Evolutionary conservation across 2,329 filamentous ascomycete species (phyloP), one percentile per base, ranked within the genome.

Genomic region (Cytospora piceae): DNA sequence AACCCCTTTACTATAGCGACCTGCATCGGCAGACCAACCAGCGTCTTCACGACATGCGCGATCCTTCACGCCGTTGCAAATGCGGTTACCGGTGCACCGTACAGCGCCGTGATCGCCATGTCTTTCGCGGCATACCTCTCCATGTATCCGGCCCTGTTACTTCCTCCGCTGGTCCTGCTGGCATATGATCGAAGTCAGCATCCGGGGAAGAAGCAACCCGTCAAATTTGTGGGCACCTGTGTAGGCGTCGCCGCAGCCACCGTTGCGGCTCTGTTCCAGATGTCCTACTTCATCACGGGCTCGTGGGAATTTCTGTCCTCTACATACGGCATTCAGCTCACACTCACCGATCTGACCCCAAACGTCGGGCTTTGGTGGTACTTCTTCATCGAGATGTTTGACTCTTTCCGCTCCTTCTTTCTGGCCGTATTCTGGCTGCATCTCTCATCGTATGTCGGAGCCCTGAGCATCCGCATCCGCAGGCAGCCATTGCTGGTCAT

Each of bases 301-400:
- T 96, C 93, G 2, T 96, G 92, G 91, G 89, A 94, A 68, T 99
- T 98, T 73, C 78, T 98, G 24, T 79, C 85, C 9, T 93, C 93
- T 24, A 97, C 95, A 0, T 99, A 99, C 77, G 93, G 94, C 71
- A 92, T 96, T 56, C 94, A 97, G 72, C 84, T 99, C 46, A 88
- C 95, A 0, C 85, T 99, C 3, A 92, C 93, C 11, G 95, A 99
- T 74, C 83, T 99, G 51, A 96, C 94, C 0, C 95, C 95, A 15
- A 99, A 98, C 70, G 91, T 96, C 34, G 95, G 95, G 1, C 83
- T 99, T 1, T 99, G 95, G 95, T 99, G 95, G 95, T 99, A 99
- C 79, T 99, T 99, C 80, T 98, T 99, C 75, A 96, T 96, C 71
- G 94, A 99, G 76, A 99, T 99, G 88, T 99, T 99, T 76, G 95